Base-by-base conservation (phyloP, 192 early-diverging fungal species). In the Spinellus fusiger region DNA sequence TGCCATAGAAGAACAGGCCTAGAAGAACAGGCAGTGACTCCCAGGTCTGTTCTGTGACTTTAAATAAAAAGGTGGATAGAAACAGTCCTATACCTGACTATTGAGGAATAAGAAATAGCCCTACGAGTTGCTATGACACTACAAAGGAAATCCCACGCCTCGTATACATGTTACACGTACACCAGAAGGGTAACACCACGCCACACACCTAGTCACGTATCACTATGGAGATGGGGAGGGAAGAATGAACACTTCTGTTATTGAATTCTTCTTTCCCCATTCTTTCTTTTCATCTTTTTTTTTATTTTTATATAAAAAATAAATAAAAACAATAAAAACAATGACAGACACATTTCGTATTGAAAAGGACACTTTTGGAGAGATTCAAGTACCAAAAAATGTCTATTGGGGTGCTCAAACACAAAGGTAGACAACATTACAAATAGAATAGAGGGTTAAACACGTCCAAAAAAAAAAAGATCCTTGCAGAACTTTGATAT, bases 341-440 rank as follows among this genome's bases (percentile, higher is more conserved):
- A 55, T 27, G 35, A 32, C 46, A 18, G 52, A 49, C 23, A n/a
- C n/a, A n/a, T 65, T 55, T 29, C 79, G 84, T 56, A 59, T 78
- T 49, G 89, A 91, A 76, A 75, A 75, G 54, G 89, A 98, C 70
- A 92, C 93, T 35, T 93, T 98, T 78, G 96, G 96, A 40, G 88
- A 91, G 71, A 76, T 98, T 44, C 74, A 96, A 61, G 96, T 98
- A 12, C 96, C 96, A 26, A 77, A 89, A 8, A 87, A 96, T 77
- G 84, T 83, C 70, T 96, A 96, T 81, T 98, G 91, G 85, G 96
- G 94, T 37, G 92, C 93, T 35, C 95, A 98, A 77, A 96, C 95
- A 28, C 90, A 93, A 66, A 85, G 96, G 84, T 90, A 79, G 51
- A 13, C 40, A 53, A 12, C 37, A 29, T 49, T 35, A 37, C 23